These are phyloP conservation scores for Eimeria tenella DNA, from an alignment of 169 alveolate genomes.

Conservation along the genomic window DNA sequence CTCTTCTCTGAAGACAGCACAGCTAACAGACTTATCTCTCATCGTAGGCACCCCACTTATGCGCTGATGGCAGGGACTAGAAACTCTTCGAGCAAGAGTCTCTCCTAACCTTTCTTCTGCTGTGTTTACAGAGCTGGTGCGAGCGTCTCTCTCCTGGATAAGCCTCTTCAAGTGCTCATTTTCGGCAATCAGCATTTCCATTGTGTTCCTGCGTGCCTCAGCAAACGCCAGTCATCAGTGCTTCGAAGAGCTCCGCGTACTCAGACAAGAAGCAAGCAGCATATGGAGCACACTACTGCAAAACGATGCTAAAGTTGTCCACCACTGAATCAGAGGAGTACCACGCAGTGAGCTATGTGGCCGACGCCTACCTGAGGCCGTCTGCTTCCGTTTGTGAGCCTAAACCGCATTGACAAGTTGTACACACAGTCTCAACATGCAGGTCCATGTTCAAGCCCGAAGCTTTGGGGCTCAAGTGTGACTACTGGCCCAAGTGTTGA, in stretches of 20 bases:
- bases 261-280: not conserved
- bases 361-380: conserved; percentile 53
- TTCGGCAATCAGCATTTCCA: conserved; percentile 61
- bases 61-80: no score
- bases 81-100: not conserved
- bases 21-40: not conserved
- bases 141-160: conserved; percentile 47
- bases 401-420: not conserved
- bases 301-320: not conserved
- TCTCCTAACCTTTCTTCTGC: conserved; percentile 20
- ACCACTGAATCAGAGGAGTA: not conserved
- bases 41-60: not conserved
- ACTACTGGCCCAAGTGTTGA: no score
- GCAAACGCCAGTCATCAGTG: not conserved
- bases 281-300: not conserved
- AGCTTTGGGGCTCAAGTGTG: no score
- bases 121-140: conserved; percentile 30
- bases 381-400: conserved; percentile 59
- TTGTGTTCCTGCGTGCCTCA: conserved; percentile 22
- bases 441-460: no score
- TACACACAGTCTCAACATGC: not conserved
- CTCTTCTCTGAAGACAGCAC: conserved; percentile 13
- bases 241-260: not conserved
- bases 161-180: conserved; percentile 40
- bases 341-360: not conserved